Evolutionary conservation across 768 basidiomycete genomes (phyloP).

Genomic region (Sistotremastrum suecicum): DNA sequence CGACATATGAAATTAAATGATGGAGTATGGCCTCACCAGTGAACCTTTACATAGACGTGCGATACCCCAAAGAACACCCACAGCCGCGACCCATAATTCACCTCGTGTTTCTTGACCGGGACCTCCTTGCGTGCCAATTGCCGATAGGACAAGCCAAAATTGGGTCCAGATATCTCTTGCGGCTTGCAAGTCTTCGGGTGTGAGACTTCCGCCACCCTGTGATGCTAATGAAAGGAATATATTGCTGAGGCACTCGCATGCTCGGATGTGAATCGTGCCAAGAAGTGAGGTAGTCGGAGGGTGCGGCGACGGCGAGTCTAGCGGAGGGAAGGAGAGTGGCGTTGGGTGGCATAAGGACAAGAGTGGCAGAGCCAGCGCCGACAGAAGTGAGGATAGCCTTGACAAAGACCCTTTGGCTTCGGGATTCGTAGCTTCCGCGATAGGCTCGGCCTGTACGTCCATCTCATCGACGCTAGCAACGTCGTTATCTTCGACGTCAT

Average conservation of each 20-base stretch:
- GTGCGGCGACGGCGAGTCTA: conserved; percentile 53
- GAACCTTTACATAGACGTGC: conserved; percentile 58
- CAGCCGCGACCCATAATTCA: conserved; percentile 66
- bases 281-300: conserved; percentile 83
- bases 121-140: conserved; percentile 43
- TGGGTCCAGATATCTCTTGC: conserved; percentile 48
- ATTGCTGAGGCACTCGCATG: conserved; percentile 85
- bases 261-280: conserved; percentile 68
- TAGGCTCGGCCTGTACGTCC: conserved; percentile 24
- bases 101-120: conserved; percentile 53
- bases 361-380: conserved; percentile 52
- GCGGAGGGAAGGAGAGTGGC: conserved; percentile 67
- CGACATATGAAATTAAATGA: neutral
- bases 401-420: conserved; percentile 14
- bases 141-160: conserved; percentile 47
- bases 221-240: conserved; percentile 63
- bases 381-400: conserved; percentile 31
- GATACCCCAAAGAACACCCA: conserved; percentile 84
- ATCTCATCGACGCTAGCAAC: conserved; percentile 26
- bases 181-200: conserved; percentile 29
- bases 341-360: conserved; percentile 63
- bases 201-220: conserved; percentile 19
- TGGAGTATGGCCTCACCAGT: conserved; percentile 27
- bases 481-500: conserved; percentile 20
- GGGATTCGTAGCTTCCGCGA: conserved; percentile 18